Conservation (phyloP, 2,329 filamentous ascomycete genomes). For the Penicillium sp. region DNA sequence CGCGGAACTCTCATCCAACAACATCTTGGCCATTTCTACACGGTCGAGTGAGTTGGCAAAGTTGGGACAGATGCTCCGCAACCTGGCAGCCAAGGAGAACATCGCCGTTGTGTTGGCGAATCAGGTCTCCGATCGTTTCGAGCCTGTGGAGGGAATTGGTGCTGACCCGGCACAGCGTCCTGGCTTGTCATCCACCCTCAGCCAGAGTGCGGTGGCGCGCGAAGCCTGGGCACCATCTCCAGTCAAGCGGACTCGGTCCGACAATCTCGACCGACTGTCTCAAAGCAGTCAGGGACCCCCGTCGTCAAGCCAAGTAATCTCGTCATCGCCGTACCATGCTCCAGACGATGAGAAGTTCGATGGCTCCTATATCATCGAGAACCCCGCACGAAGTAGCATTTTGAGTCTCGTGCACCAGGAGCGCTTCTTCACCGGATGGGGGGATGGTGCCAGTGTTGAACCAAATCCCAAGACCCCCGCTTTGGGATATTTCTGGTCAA, state of each 20-base stretch:
- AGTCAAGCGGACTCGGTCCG: conserved; percentile 11
- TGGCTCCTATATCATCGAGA: conserved; percentile 35
- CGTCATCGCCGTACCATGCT: conserved; percentile 25
- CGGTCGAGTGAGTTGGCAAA: conserved; percentile 71
- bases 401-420: conserved; percentile 83
- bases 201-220: conserved; percentile 10
- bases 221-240: conserved; percentile 19
- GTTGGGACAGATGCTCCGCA: conserved; percentile 66
- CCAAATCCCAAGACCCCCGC: conserved; percentile 66
- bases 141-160: conserved; percentile 19
- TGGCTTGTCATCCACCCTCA: conserved; percentile 8
- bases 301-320: conserved; percentile 21
- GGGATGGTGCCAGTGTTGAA: conserved; percentile 51
- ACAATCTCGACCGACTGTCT: conserved; percentile 11
- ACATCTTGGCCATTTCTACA: conserved; percentile 57
- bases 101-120: conserved; percentile 89
- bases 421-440: conserved; percentile 93
- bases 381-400: conserved; percentile 43
- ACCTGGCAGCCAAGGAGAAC: conserved; percentile 66
- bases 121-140: conserved; percentile 87
- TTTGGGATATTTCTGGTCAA: conserved; percentile 83
- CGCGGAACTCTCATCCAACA: conserved; percentile 58
- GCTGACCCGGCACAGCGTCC: conserved; percentile 1
- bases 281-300: conserved; percentile 13
- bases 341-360: conserved; percentile 27